A percentile compares a stretch with the other conserved stretches of the same genome.
Conservation (phyloP, 2,329 filamentous ascomycete species). For the Alternaria sp. region DNA sequence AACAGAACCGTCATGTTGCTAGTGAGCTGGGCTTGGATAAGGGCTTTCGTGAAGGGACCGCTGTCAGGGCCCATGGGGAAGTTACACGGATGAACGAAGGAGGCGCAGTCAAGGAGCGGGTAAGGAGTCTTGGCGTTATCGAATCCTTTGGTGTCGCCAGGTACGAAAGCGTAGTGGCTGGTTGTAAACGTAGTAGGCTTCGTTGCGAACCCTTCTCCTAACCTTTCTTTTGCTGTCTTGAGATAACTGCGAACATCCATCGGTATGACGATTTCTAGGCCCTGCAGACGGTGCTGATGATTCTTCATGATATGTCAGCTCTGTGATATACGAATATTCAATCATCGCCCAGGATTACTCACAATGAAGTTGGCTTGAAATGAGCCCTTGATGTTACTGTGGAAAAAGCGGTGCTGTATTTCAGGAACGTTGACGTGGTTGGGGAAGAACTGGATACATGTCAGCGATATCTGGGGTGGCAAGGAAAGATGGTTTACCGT, state of each 20-base stretch:
- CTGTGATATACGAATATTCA: background rate
- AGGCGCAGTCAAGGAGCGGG: background rate
- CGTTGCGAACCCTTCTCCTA: background rate
- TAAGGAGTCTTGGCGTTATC: background rate
- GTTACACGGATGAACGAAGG: background rate
- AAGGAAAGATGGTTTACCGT: background rate
- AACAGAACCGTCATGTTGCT: background rate
- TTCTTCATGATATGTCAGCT: background rate
- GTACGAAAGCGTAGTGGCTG: background rate
- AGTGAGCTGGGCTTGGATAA: background rate
- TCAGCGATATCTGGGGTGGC: background rate
- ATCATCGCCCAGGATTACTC: background rate
- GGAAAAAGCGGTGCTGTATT: background rate
- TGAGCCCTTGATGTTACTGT: background rate
- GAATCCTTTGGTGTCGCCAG: background rate
- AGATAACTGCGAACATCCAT: background rate
- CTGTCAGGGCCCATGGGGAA: background rate
- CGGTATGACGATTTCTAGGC: background rate
- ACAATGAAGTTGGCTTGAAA: background rate
- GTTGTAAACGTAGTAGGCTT: background rate
- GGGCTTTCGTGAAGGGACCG: slow-evolving; percentile 5
- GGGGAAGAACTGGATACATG: background rate
- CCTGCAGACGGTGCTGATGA: background rate
- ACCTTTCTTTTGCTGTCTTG: background rate
- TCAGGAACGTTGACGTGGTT: background rate